Base-by-base conservation (phyloP, 176 grass and related monocot genomes). In the Alloteropsis semialata region DNA sequence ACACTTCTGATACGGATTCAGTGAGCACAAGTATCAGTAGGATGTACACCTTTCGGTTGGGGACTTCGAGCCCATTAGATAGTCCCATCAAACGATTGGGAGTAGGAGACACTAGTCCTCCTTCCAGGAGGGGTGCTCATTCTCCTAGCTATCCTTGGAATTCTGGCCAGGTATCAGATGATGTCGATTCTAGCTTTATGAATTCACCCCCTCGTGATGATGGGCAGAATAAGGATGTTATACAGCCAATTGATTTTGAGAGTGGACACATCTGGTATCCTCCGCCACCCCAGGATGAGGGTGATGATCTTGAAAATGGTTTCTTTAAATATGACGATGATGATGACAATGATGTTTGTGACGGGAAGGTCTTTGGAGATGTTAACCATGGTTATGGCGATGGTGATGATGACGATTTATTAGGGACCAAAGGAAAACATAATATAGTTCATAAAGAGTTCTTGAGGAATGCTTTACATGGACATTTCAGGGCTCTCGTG, bases 401-500 rank as follows among this genome's bases (percentile, higher is more conserved):
- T 55, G 65, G 27, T 58, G 74, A 78, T 25, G 67, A 56, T 59
- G 77, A 83, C 24, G 60, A 83, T 92, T 57, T 53, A 18, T 48
- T 55, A n/a, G 76, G 77, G 3, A 82, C 78, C 7, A 85, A 85
- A 58, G 85, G 80, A 56, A 92, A 92, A 55, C 72, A 88, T 36
- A 92, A 88, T 88, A 77, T 88, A 78, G 59, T 76, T 33, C 85
- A 94, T 41, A 96, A 99, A 82, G 93, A 92, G 72, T 81, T 93
- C 71, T 70, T 96, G 71, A 96, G 65, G 69, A 87, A 70, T 39
- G 80, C 84, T 65, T 79, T 99, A 66, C 87, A 91, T 74, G 96
- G 84, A 24, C 96, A 99, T 88, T 99, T 96, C 28, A 87, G 87
- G 78, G 96, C 91, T 84, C 96, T 99, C 6, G 89, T 96, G 21